Percentiles rank a stretch among this genome's conserved stretches.
Evolutionary conservation across 169 alveolate genomes (phyloP).

Genomic region (Cryptosporidium andersoni): DNA sequence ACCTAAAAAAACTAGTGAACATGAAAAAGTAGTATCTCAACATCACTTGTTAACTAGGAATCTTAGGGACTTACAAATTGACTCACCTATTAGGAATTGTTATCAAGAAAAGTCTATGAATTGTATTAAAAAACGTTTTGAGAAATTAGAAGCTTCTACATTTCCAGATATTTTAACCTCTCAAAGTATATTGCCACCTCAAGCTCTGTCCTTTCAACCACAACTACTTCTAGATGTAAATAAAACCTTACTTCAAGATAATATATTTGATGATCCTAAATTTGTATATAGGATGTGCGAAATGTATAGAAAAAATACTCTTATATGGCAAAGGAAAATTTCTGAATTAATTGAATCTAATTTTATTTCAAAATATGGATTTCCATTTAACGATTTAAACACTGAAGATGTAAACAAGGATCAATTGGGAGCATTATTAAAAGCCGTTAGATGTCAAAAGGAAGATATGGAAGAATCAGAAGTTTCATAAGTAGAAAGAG

Average conservation of each 20-base stretch:
- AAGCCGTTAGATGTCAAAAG: no score
- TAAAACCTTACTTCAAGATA: constrained; percentile 2
- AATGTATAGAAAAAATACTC: constrained; percentile 28
- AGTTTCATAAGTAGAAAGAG: no score
- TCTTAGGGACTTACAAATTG: not conserved
- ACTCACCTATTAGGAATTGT: no score
- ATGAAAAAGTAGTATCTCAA: not conserved
- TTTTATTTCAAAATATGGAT: no score
- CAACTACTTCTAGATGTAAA: constrained; percentile 25
- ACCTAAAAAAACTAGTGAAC: not conserved
- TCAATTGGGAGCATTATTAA: no score
- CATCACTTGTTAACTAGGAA: constrained; percentile 10
- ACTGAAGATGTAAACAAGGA: no score
- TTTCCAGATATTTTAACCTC: not conserved
- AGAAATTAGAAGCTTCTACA: no score
- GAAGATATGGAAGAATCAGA: no score
- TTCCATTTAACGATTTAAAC: no score
- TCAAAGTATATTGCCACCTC: constrained; percentile 9
- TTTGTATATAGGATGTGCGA: constrained; percentile 13
- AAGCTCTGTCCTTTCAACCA: constrained; percentile 15
- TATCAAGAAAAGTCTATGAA: no score
- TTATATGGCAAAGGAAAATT: constrained; percentile 24
- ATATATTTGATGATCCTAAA: not conserved
- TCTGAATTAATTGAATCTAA: not conserved
- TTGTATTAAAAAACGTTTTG: no score